Conservation (phyloP, 1,284 basidiomycete species). For the Coniferiporia sulphurascens region DNA sequence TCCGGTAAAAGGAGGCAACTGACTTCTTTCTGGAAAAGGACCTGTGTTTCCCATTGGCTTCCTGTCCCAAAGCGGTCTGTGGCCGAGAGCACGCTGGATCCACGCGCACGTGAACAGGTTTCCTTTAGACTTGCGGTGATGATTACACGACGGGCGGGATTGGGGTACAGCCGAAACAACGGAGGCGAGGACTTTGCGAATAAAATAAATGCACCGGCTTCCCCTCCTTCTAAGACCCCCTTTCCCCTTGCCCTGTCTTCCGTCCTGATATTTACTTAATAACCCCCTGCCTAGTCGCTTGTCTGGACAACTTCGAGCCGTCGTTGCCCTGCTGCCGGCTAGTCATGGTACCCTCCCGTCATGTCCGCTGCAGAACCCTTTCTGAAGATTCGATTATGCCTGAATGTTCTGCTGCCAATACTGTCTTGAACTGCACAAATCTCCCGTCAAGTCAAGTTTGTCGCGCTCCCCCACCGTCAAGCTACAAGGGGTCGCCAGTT, state of each 20-base stretch:
- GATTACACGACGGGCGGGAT: too few species aligned
- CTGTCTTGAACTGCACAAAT: background rate
- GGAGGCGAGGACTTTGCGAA: background rate
- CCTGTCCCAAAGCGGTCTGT: background rate
- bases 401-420: background rate
- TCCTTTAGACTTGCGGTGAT: background rate
- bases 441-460: background rate
- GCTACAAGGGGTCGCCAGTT: background rate
- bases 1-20: background rate
- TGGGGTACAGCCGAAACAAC: background rate
- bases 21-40: background rate
- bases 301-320: too few species aligned
- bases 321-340: background rate
- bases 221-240: background rate
- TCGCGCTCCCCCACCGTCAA: background rate
- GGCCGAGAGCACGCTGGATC: background rate
- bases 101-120: background rate
- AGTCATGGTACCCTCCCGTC: background rate
- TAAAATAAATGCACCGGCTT: background rate
- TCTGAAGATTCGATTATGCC: background rate
- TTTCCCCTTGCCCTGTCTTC: background rate
- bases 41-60: background rate
- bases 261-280: background rate
- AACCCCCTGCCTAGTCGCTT: too few species aligned
- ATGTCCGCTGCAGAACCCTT: background rate